Evolutionary conservation across 371 early-diverging fungal species (phyloP).

Genomic region (Actinomucor elegans): DNA sequence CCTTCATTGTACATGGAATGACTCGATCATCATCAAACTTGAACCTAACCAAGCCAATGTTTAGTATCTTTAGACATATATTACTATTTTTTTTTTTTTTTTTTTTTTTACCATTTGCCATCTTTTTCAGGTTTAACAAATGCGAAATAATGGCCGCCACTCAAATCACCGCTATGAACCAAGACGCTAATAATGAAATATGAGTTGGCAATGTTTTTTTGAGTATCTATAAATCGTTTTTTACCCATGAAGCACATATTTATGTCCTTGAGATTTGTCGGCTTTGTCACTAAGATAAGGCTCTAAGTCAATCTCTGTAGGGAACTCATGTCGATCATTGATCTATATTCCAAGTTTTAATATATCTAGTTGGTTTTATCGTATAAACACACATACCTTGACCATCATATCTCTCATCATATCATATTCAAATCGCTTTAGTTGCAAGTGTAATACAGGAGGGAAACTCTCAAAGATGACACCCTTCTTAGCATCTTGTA

Average conservation of each 20-base stretch:
- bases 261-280: conserved; percentile 63
- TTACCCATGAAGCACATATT: conserved; percentile 85
- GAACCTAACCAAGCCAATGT: no score
- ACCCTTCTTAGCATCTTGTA: conserved; percentile 96
- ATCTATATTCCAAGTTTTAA: no score
- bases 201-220: background rate
- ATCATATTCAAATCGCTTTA: conserved; percentile 98
- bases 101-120: conserved; percentile 64
- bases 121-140: conserved; percentile 80
- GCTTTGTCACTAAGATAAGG: conserved; percentile 78
- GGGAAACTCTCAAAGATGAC: conserved; percentile 94
- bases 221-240: background rate
- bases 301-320: conserved; percentile 81
- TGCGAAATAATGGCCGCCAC: conserved; percentile 98
- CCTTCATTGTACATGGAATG: conserved; percentile 75
- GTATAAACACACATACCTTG: conserved; percentile 54
- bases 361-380: background rate
- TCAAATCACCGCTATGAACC: conserved; percentile 95
- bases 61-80: no score
- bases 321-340: conserved; percentile 97
- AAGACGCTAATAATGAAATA: conserved; percentile 64
- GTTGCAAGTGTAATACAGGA: conserved; percentile 95
- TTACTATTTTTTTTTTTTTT: no score
- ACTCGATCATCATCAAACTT: conserved; percentile 98
- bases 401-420: conserved; percentile 87